Evolutionary conservation across 2,329 filamentous ascomycete genomes (phyloP).

Genomic region (Ceratocystis cacaofunesta): DNA sequence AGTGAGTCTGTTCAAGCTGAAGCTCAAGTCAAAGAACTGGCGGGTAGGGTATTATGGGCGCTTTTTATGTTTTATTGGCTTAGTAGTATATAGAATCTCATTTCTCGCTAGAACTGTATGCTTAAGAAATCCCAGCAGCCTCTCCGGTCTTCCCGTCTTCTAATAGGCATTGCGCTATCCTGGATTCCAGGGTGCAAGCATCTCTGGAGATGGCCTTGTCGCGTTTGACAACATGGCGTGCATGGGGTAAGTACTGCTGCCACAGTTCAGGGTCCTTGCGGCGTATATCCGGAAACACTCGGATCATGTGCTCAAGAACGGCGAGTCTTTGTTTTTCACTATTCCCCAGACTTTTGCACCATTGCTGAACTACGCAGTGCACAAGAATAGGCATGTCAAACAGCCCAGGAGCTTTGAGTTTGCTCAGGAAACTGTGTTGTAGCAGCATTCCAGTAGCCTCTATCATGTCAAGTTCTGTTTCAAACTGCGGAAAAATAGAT

Average conservation of each 20-base stretch:
- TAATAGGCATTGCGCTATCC: not conserved
- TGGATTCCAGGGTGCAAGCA: not conserved
- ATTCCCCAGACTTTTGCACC: not conserved
- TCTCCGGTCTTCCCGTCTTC: not conserved
- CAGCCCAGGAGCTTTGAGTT: not conserved
- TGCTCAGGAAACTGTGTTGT: not conserved
- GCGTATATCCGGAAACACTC: not conserved
- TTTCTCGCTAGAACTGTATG: no score
- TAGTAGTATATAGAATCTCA: not conserved
- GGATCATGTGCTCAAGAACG: not conserved
- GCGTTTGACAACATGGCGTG: not conserved
- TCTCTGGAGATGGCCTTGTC: not conserved
- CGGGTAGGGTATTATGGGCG: no score
- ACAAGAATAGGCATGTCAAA: not conserved
- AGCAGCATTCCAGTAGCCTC: not conserved
- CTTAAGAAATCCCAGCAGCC: not conserved
- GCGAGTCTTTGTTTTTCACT: no score
- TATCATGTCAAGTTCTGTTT: not conserved
- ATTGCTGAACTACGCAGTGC: not conserved
- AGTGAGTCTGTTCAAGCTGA: no score
- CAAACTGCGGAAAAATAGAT: not conserved
- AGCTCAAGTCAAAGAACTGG: no score
- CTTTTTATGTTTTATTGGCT: not conserved
- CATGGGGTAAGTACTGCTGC: not conserved
- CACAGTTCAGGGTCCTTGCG: no score